Conservation (phyloP, 202 grass and related monocot genomes). For the Cymbopogon flexuosus region DNA sequence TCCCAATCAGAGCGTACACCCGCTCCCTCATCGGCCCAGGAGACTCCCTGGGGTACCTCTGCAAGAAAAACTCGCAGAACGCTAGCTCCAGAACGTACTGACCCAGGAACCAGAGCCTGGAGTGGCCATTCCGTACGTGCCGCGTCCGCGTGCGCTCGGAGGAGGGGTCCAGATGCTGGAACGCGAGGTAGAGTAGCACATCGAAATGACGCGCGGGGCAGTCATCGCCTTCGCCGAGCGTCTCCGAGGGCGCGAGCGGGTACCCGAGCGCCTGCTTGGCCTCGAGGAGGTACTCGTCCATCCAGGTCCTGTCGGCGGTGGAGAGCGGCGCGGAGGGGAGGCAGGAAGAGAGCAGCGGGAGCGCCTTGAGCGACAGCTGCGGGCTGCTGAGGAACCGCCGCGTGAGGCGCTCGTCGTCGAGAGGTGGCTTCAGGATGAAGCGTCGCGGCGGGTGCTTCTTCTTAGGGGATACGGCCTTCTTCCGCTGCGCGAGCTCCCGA, state of each 20-base stretch:
- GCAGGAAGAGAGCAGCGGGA: constrained; percentile 89
- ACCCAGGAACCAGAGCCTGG: constrained; percentile 80
- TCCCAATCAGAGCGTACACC: constrained; percentile 76
- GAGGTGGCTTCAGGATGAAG: constrained; percentile 90
- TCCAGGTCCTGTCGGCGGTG: constrained; percentile 72
- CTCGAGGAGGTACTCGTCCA: constrained; percentile 96
- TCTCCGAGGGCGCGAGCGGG: constrained; percentile 76
- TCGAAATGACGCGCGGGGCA: constrained; percentile 91
- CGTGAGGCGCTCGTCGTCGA: constrained; percentile 84
- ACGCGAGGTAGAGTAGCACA: constrained; percentile 84
- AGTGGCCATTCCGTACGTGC: constrained; percentile 80
- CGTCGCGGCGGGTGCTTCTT: constrained; percentile 78
- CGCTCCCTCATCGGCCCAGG: constrained; percentile 91
- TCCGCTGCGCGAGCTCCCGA: constrained; percentile 79
- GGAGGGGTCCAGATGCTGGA: constrained; percentile 80
- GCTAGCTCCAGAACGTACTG: constrained; percentile 85
- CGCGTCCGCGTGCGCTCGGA: constrained; percentile 62
- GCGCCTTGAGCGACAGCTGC: constrained; percentile 88
- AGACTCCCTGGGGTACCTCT: constrained; percentile 86
- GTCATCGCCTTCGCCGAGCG: constrained; percentile 68
- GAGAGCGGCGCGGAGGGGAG: constrained; percentile 72
- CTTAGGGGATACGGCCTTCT: constrained; percentile 70
- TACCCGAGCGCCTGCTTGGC: constrained; percentile 99
- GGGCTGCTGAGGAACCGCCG: constrained; percentile 93
- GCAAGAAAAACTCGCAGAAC: constrained; percentile 84